Evolutionary conservation across 805 yeast species (phyloP).

Genomic region (Zygosaccharomyces bailii): DNA sequence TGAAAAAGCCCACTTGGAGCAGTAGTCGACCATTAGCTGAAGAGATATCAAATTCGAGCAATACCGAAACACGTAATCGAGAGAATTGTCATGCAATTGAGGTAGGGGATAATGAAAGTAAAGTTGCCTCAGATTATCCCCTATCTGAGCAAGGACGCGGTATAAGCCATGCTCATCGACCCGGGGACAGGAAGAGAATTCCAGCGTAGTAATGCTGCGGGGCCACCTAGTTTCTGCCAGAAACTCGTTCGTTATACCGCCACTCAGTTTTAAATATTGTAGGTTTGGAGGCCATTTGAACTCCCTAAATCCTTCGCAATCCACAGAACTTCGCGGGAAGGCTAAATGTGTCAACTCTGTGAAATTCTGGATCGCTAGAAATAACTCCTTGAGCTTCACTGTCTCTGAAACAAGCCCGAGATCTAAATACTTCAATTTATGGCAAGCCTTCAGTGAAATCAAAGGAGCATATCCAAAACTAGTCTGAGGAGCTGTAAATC

Average conservation of each 20-base stretch:
- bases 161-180: conserved; percentile 64
- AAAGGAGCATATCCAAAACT: conserved; percentile 91
- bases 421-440: conserved; percentile 61
- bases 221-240: conserved; percentile 72
- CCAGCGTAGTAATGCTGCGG: conserved; percentile 59
- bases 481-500: conserved; percentile 88
- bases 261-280: conserved; percentile 71
- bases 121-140: conserved; percentile 58
- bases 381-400: conserved; percentile 75
- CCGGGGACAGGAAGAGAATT: conserved; percentile 84
- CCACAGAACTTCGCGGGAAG: conserved; percentile 84
- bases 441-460: conserved; percentile 73
- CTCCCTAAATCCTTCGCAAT: conserved; percentile 50
- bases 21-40: conserved; percentile 77
- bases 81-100: conserved; percentile 58
- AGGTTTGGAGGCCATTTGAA: conserved; percentile 76
- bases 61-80: conserved; percentile 67
- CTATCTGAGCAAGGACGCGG: conserved; percentile 58
- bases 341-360: conserved; percentile 66
- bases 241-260: conserved; percentile 85
- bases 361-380: conserved; percentile 64
- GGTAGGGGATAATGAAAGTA: conserved; percentile 89
- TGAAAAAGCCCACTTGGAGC: conserved; percentile 46
- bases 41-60: conserved; percentile 70
- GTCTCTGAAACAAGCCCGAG: conserved; percentile 86